Base-by-base conservation (phyloP, 177 flowering plant species). In the Vitis hybrid region DNA sequence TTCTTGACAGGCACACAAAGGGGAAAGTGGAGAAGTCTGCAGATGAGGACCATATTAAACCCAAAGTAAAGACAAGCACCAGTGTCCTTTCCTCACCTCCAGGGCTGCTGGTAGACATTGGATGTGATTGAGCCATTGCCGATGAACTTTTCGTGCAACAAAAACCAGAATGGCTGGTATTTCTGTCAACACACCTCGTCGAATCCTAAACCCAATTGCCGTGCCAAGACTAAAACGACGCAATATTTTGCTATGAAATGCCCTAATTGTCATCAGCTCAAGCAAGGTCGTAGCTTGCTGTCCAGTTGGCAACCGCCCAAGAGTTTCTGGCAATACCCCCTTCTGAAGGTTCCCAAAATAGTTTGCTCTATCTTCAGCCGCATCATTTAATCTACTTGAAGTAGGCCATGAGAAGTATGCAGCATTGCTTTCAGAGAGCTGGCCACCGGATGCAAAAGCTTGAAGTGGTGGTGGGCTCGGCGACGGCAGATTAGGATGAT, bases 321-420 rank as follows among this genome's bases (percentile, higher is more conserved):
- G 77, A 53, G 81, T 84, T 82, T 90, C 97, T 26, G 93, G 97
- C 39, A 89, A 78, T 14, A 89, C 96, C 5, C 88, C 94, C 68
- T 94, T 94, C 65, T 89, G 94, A 71, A 94, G 92, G 79, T 91
- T 93, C 39, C 85, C 92, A 80, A 94, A 94, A 77, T 94, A 89
- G 77, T 90, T 86, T 55, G 91, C 92, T 39, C 98, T 84, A 78
- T 83, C 94, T 81, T 94, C 98, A 70, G 96, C 95, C n/a, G 92
- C 84, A 77, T 84, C 94, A 74, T 77, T 86, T 68, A 90, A 74
- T 57, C 91, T 79, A 73, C 90, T 87, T 39, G 86, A 86, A 68
- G 91, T 84, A 13, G 98, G 98, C 98, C 98, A 94, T 11, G 94
- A 92, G 79, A 94, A 94, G 80, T 89, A 90, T 61, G 97, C 92